phyloP scores from a whole-genome alignment of 768 basidiomycete species.

The Tylopilus intermedius region DNA sequence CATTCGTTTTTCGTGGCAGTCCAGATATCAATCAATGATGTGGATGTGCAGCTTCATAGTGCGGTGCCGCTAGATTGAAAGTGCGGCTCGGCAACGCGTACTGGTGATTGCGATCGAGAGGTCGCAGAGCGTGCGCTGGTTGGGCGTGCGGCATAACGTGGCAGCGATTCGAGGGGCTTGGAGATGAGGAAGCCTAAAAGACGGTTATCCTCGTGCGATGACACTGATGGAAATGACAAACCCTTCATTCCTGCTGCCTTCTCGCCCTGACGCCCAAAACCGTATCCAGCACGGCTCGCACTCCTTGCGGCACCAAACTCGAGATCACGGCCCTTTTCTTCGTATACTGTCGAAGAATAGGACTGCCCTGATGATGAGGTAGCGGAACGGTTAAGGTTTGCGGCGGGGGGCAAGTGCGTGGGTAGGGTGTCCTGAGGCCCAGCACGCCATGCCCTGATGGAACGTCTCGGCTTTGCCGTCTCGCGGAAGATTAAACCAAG shows the following conservation, averaged over 20 bases:
- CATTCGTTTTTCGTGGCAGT: constrained; percentile 17
- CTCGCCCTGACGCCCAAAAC: constrained; percentile 79
- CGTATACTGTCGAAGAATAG: constrained; percentile 27
- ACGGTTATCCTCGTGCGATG: constrained; percentile 4
- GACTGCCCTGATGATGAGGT: constrained; percentile 24
- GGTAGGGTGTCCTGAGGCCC: constrained; percentile 50
- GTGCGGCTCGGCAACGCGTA: constrained; percentile 15
- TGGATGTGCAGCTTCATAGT: constrained; percentile 15
- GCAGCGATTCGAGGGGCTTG: constrained; percentile 58
- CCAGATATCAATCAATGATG: constrained; percentile 18
- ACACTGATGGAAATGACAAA: constrained; percentile 13
- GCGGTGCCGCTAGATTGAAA: constrained; percentile 29
- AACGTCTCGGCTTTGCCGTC: constrained; percentile 56
- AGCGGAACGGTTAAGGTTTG: constrained; percentile 23
- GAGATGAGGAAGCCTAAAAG: constrained; percentile 49
- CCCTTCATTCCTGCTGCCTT: constrained; percentile 64
- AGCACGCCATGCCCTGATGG: constrained; percentile 60
- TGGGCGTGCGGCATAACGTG: constrained; percentile 48
- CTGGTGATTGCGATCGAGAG: constrained; percentile 23
- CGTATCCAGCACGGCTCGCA: constrained; percentile 48
- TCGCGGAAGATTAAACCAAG: constrained; percentile 69
- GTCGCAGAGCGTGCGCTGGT: constrained; percentile 19
- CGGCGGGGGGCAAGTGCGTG: constrained; percentile 30
- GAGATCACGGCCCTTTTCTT: constrained; percentile 25
- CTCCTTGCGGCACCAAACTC: constrained; percentile 21